These are phyloP conservation scores for Arthrocladium fulminans DNA, from an alignment of 2,329 filamentous ascomycete genomes.

Conservation along the genomic window DNA sequence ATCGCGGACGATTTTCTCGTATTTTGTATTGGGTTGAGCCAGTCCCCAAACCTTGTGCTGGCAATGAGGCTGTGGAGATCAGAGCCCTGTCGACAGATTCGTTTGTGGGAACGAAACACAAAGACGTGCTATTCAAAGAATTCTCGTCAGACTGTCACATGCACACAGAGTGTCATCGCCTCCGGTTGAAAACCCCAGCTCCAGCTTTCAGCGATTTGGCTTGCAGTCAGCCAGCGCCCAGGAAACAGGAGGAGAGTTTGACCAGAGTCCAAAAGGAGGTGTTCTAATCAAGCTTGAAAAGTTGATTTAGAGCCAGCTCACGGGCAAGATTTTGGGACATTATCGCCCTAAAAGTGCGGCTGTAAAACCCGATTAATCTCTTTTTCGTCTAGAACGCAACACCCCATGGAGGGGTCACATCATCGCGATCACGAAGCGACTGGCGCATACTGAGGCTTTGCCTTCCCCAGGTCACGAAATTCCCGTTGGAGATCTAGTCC, in stretches of 20 bases:
- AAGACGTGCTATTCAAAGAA: too few species aligned
- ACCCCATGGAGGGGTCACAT: neutral
- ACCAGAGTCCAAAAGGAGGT: too few species aligned
- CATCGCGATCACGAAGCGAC: neutral
- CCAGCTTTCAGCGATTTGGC: neutral
- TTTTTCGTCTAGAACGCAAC: neutral
- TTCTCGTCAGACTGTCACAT: too few species aligned
- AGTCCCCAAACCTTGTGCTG: neutral
- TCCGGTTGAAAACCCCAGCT: neutral
- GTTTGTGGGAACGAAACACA: too few species aligned
- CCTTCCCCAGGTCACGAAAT: neutral
- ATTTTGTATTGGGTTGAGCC: neutral
- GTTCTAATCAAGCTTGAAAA: neutral
- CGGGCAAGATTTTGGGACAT: neutral
- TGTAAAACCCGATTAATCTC: neutral
- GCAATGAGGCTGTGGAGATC: neutral
- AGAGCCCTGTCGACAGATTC: too few species aligned
- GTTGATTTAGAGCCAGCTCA: neutral
- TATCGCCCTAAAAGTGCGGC: slow-evolving; percentile 2
- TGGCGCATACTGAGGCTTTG: neutral
- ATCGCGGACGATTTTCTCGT: slow-evolving; percentile 1
- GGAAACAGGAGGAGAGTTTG: neutral
- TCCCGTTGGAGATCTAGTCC: neutral
- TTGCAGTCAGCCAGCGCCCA: neutral
- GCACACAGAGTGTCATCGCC: too few species aligned